Evolutionary conservation across 768 basidiomycete genomes (phyloP).

Genomic region (Tulasnella sp.): DNA sequence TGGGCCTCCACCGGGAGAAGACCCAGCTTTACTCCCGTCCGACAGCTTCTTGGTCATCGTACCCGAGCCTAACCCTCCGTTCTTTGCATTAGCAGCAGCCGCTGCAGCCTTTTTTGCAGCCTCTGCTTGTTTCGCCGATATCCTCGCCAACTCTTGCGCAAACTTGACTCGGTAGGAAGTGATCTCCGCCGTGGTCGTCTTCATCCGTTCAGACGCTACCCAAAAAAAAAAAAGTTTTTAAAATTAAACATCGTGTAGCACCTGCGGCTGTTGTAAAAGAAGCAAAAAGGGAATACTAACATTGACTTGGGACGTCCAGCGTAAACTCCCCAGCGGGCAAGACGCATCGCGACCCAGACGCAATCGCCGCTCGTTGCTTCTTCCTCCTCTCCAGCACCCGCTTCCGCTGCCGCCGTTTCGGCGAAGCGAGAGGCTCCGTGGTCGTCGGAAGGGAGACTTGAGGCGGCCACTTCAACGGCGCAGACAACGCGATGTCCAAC

Average conservation of each 20-base stretch:
- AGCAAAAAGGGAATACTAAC: slow-evolving; percentile 45
- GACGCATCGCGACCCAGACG: not conserved
- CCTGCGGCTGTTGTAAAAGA: too few relatives aligned
- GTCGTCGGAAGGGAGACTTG: not conserved
- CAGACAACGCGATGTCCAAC: slow-evolving; percentile 67
- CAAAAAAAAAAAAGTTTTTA: slow-evolving; percentile 5
- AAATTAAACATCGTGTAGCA: too few relatives aligned
- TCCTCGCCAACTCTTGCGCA: slow-evolving; percentile 63
- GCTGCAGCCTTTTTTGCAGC: not conserved
- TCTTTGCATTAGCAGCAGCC: not conserved
- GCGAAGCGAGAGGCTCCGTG: not conserved
- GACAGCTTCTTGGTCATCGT: not conserved
- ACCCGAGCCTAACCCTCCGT: not conserved
- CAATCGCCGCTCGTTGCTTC: not conserved
- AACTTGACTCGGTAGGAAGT: slow-evolving; percentile 56
- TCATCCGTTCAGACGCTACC: slow-evolving; percentile 63
- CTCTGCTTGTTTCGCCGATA: slow-evolving; percentile 41
- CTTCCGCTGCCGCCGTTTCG: not conserved
- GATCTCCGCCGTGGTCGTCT: slow-evolving; percentile 62
- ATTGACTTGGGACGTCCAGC: slow-evolving; percentile 54
- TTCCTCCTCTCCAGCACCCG: not conserved
- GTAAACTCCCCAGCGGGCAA: slow-evolving; percentile 41
- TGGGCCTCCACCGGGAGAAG: not conserved
- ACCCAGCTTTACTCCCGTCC: not conserved
- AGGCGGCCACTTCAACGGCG: slow-evolving; percentile 25